Percentiles rank a stretch among this genome's conserved stretches.
Evolutionary conservation across 176 grass and related monocot species (phyloP).

Genomic region (Avena insularis): DNA sequence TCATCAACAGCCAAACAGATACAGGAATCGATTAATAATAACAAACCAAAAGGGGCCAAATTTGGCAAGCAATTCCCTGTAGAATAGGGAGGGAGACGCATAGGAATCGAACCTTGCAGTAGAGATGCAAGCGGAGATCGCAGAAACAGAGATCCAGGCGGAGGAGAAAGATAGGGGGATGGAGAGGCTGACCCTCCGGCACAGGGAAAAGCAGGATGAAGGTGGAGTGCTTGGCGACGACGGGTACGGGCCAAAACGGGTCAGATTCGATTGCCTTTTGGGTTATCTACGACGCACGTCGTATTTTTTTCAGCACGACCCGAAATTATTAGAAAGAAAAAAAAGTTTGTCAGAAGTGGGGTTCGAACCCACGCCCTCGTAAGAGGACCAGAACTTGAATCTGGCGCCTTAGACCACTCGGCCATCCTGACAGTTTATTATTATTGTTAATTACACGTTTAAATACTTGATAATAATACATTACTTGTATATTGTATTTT

Average conservation of each 20-base stretch:
- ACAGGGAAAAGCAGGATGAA: no score
- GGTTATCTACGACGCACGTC: no score
- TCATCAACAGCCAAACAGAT: not conserved
- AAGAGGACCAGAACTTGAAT: constrained; percentile 99
- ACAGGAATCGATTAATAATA: not conserved
- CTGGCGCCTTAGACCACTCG: constrained; percentile 99
- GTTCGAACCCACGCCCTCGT: constrained; percentile 87
- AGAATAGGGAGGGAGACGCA: not conserved
- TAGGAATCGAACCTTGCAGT: not conserved
- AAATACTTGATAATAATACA: not conserved
- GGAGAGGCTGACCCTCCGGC: no score
- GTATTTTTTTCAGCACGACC: no score
- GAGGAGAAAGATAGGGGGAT: no score
- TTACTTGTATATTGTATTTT: not conserved
- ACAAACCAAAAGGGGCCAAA: not conserved
- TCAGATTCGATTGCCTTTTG: no score
- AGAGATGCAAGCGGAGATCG: no score
- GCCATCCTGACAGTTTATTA: constrained; percentile 78
- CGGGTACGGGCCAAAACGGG: no score
- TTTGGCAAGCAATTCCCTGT: not conserved
- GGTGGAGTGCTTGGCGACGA: no score
- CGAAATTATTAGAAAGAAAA: no score
- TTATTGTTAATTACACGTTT: not conserved
- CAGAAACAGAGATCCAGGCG: no score
- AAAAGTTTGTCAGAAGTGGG: constrained; percentile 19